Percentiles rank a stretch among this genome's conserved stretches.
phyloP scores from a whole-genome alignment of 2,329 filamentous ascomycete species.

The Arthrobotrys megalospora region DNA sequence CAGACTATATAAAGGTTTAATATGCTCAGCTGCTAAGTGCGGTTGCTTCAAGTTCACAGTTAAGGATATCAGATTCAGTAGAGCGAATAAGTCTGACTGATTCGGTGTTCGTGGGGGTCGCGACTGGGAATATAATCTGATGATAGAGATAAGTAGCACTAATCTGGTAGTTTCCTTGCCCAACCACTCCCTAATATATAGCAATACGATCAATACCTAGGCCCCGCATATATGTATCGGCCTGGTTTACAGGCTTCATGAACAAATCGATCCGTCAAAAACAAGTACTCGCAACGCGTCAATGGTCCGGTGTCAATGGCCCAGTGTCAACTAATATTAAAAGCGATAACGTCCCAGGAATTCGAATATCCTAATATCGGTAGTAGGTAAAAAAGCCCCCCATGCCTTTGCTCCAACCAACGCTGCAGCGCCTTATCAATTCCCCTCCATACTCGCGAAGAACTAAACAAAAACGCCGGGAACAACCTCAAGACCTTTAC shows the following conservation, averaged over 20 bases:
- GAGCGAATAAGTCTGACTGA: too few relatives aligned
- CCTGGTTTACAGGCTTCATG: too few relatives aligned
- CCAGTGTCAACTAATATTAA: background rate
- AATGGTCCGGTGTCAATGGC: background rate
- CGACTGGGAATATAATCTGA: background rate
- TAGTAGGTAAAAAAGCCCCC: background rate
- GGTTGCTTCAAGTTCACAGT: background rate
- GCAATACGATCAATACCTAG: too few relatives aligned
- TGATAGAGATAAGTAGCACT: background rate
- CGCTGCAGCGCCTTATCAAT: background rate
- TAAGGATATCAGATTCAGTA: too few relatives aligned
- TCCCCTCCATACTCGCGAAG: background rate
- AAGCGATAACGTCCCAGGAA: background rate
- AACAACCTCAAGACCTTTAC: conserved; percentile 1
- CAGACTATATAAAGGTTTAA: conserved; percentile 15
- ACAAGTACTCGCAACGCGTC: background rate
- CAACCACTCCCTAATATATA: too few relatives aligned
- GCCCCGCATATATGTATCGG: too few relatives aligned
- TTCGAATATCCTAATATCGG: background rate
- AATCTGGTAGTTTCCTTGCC: background rate
- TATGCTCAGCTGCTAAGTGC: background rate
- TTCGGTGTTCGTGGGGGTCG: too few relatives aligned
- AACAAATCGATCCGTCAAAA: background rate
- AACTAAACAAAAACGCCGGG: background rate
- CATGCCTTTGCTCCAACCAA: background rate